Evolutionary conservation across 129 eudicot genomes (phyloP), one percentile per base, ranked within the genome.

Genomic region (Pittosporum tobira): DNA sequence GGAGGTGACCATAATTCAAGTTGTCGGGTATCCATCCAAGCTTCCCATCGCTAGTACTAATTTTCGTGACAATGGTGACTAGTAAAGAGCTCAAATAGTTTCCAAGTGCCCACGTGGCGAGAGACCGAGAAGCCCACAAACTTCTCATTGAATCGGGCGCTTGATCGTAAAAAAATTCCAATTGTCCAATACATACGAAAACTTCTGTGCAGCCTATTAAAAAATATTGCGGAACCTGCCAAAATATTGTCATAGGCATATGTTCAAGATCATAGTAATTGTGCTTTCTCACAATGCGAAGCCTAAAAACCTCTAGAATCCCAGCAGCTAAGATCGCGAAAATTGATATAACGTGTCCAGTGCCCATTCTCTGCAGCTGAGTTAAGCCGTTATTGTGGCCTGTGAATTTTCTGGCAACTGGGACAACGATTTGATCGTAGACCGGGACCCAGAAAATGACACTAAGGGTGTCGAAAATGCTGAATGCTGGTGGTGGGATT

Each of bases 401-500:
- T n/a, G n/a, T n/a, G n/a, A n/a, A n/a, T n/a, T n/a, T n/a, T n/a
- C n/a, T 46, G 14, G 84, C 87, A 5, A 76, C n/a, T 15, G 81
- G 90, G 37, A 86, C 78, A 21, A 82, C 56, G n/a, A 86, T 22
- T 2, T 25, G 77, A 65, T 79, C 90, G 34, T 82, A 86, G 24
- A 82, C 73, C 5, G 87, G 95, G 24, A 73, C 87, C 90, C 95
- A 82, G 63, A 86, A 76, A 25, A 86, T 62, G 63, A 86, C 95
- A 51, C 90, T 82, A 15, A 87, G 20, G 1, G 89, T 81, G 72
- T 87, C 95, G 47, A 87, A 87, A 19, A 79, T 65, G 66, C 82
- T 73, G n/a, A 87, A 71, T 15, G 95, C 53, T 1, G 95, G 91
- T 0, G 91, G 65, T 1, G 95, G 95, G 71, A 87, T 87, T 27